Evolutionary conservation across 805 yeast species (phyloP).

Genomic region (Candida taoyuanica): DNA sequence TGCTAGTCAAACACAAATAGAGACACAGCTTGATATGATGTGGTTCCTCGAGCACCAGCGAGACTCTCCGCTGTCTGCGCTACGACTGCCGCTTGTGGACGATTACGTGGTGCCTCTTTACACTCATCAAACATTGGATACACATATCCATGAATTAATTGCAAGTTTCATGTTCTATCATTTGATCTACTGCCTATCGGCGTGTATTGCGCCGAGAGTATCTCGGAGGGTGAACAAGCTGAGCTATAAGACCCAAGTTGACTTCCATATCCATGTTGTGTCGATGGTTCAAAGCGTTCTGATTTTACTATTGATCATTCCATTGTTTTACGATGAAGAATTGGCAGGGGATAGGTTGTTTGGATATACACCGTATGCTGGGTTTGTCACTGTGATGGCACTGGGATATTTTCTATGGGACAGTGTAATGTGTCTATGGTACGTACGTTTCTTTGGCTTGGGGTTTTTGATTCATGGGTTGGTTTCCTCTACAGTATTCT

Average conservation of each 20-base stretch:
- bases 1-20: no score
- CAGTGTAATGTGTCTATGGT: constrained; percentile 49
- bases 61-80: no score
- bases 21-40: no score
- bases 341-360: constrained; percentile 46
- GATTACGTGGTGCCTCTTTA: constrained; percentile 24
- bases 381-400: constrained; percentile 59
- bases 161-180: constrained; percentile 29
- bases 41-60: no score
- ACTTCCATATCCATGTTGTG: constrained; percentile 83
- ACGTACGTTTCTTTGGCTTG: constrained; percentile 59
- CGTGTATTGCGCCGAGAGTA: constrained; percentile 21
- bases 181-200: constrained; percentile 22
- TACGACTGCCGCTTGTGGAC: constrained; percentile 28
- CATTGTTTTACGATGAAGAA: constrained; percentile 54
- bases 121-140: constrained; percentile 19
- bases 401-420: constrained; percentile 89
- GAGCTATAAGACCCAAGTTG: constrained; percentile 46
- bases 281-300: constrained; percentile 77
- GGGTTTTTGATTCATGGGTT: constrained; percentile 75
- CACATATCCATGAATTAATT: constrained; percentile 32
- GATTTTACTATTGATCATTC: constrained; percentile 53
- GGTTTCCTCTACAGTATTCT: constrained; percentile 67
- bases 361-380: constrained; percentile 67
- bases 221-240: constrained; percentile 20